phyloP scores from a whole-genome alignment of 352 stramenopile species.

The Globisporangium parvum region DNA sequence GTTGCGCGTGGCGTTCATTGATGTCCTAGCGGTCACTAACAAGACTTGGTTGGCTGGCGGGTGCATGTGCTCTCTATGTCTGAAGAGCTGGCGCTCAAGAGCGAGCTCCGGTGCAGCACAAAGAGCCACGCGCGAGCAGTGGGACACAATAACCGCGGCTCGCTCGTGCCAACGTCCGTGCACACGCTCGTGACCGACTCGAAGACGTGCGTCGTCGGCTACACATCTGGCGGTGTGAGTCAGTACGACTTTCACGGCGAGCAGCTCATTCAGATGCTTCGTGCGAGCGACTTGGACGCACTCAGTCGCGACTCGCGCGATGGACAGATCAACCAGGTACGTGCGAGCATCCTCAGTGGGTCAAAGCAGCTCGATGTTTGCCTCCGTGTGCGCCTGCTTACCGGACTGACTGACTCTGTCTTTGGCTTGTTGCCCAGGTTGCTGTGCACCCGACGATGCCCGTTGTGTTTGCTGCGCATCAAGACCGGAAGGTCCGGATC shows the following conservation, averaged over 20 bases:
- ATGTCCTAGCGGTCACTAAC: background rate
- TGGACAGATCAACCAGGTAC: constrained; percentile 75
- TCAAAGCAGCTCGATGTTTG: background rate
- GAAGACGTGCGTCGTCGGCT: constrained; percentile 76
- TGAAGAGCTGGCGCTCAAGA: constrained; percentile 69
- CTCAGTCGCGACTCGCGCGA: constrained; percentile 41
- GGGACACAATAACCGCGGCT: constrained; percentile 45
- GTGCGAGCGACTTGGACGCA: constrained; percentile 60
- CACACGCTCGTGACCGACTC: constrained; percentile 65
- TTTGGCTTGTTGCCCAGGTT: constrained; percentile 16
- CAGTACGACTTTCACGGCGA: constrained; percentile 78
- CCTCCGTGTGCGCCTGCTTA: constrained; percentile 4
- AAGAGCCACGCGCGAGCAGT: constrained; percentile 50
- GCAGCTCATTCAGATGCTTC: constrained; percentile 67
- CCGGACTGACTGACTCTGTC: background rate
- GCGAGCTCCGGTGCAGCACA: constrained; percentile 51
- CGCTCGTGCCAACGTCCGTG: constrained; percentile 66
- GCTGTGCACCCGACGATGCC: constrained; percentile 80
- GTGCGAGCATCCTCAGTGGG: too few species aligned
- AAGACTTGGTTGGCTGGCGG: background rate
- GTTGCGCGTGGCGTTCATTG: background rate
- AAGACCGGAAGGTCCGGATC: constrained; percentile 80
- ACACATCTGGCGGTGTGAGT: constrained; percentile 60
- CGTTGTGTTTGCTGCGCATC: constrained; percentile 71
- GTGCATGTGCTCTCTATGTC: constrained; percentile 1